Evolutionary conservation across 495 filamentous ascomycete genomes (phyloP), one percentile per base, ranked within the genome.

Genomic region (Pyrenopolyporus hunteri): DNA sequence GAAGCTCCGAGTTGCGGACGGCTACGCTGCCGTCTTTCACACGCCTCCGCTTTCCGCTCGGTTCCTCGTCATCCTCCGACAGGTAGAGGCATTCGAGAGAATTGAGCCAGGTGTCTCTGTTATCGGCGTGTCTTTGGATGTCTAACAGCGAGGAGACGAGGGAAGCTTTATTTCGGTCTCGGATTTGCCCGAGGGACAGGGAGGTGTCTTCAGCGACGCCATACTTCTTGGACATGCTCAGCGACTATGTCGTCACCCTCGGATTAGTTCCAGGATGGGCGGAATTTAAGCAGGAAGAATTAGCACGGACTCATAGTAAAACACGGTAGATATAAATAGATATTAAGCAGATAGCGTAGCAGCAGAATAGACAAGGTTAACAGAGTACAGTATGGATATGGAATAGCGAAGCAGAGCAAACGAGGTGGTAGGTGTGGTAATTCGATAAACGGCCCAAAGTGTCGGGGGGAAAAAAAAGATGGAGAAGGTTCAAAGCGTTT

Each of bases 141-240:
- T 63, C 50, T 26, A 71, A 42, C 13, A 71, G 45, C 14, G 66
- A 65, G 42, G 63, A 64, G 59, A 63, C 44, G 28, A 71, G 59
- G 32, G 59, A 69, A 11, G 33, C 33, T 0, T 25, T 39, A 42
- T 39, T 53, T 37, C 28, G 65, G 57, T 67, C 52, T 50, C 66
- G 66, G 59, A 71, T 65, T 28, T 65, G 45, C 13, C 63, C 39
- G 57, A 71, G 69, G 40, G 69, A 54, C 32, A 61, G 29, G 10
- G 63, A 63, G 57, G 69, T 67, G 60, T 71, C 69, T 37, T 69
- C 59, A 33, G 66, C 57, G 64, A 71, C 69, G 31, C 62, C 63
- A 57, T 55, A 43, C 28, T 42, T 25, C 63, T 57, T 42, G 49
- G 69, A 69, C 69, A 71, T 71, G 25, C 63, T 71, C 51, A 35